Base-by-base conservation (phyloP, 1,284 basidiomycete genomes). In the Boletus semigastroideus region DNA sequence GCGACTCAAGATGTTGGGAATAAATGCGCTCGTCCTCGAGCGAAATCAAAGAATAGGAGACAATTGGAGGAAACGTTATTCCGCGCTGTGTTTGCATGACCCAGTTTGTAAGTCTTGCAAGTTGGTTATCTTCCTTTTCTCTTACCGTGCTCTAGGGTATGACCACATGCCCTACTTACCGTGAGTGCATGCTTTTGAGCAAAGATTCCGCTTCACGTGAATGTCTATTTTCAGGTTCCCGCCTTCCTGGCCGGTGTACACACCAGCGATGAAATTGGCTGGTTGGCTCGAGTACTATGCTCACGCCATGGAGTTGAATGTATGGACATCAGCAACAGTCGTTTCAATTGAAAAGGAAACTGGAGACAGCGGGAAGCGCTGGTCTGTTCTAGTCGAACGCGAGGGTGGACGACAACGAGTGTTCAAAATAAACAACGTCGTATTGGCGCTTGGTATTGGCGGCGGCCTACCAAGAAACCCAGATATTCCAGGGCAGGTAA, bases 221-320 rank as follows among this genome's bases (percentile, higher is more conserved):
- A 33, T 10, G 19, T 10, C 13, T 5, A n/a, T 49, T 43, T 25
- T 27, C 40, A 70, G 68, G 20, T 71, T 71, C 42, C 71, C 70
- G 4, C 54, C 60, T 8, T 66, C 60, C 9, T 77, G 76, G 75
- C 75, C 74, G 6, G 66, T 71, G 16, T 77, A 66, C 39, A 65
- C 68, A 4, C 73, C 73, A 0, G 71, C 72, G n/a, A 37, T 61
- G 22, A 72, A 79, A 48, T 66, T 80, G 10, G 79, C 74, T 0
- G 74, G 77, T 55, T 80, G 75, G 73, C 67, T 80, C 6, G 78
- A 80, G 60, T 66, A 67, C 12, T 79, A 79, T 63, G 76, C 72
- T 12, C 68, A 73, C 10, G 58, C 67, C 3, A 58, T 78, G 51
- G 78, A 78, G 53, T 59, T 78, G 47, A 78, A 78, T 53, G 67